Base-by-base conservation (phyloP, 768 basidiomycete genomes). In the Mycena rebaudengoi region DNA sequence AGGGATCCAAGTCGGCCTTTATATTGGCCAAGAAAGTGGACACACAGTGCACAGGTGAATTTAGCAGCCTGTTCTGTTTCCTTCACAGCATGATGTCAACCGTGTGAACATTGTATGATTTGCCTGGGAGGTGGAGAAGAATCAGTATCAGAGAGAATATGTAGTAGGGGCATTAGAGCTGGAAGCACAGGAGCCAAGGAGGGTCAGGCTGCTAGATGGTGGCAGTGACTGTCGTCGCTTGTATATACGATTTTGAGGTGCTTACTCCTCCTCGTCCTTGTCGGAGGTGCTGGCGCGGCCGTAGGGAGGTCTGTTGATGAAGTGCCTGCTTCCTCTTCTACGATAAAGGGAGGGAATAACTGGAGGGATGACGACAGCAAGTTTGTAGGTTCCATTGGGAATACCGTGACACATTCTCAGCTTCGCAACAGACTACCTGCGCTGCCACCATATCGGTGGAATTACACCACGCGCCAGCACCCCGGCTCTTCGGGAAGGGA, bases 401-500 rank as follows among this genome's bases (percentile, higher is more conserved):
- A 79, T 72, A n/a, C n/a, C n/a, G n/a, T n/a, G n/a, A 20, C 25
- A 54, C n/a, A 76, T 60, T 1, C 67, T 57, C 7, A 69, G 53
- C 60, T 71, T 75, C 5, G 75, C 76, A 23, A 64, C 28, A 14
- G 59, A 66, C 37, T 76, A 74, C 25, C 78, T 76, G 26, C 77
- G 73, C 51, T 76, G 75, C 74, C 76, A 82, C 80, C 81, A 83
- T 12, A 67, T 59, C 7, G 37, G 60, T 7, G 79, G 79, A 26
- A 74, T 71, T 51, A 82, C 44, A 39, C 75, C 74, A 12, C 81
- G 75, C 8, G 81, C 80, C 18, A 73, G 65, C 6, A 78, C 75
- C 82, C 82, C 82, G 8, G 75, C 73, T 13, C 75, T 73, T 5
- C 81, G 75, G 25, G 80, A 82, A 10, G 65, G 64, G 10, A 68